Base-by-base conservation (phyloP, 106 monocot species). In the Iris macrosiphon region DNA sequence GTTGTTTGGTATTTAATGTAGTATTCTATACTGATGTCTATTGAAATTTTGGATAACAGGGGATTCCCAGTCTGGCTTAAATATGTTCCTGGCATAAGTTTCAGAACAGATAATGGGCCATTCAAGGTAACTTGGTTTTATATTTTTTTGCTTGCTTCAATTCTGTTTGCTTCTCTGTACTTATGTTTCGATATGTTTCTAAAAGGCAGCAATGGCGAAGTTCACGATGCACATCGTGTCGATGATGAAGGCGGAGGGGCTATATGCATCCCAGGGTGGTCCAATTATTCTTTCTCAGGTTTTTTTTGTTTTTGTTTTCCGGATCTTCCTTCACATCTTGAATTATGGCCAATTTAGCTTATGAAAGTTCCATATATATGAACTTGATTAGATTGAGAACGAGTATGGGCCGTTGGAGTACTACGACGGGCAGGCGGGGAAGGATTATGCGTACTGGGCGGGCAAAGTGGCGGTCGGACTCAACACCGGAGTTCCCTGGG, bases 51-150 rank as follows among this genome's bases (percentile, higher is more conserved):
- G 44, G 40, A 16, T 16, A 44, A 38, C 63, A 89, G 89, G 45
- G 95, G 95, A 40, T 89, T 96, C 65, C 95, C 95, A 55, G 73
- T 96, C 45, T 96, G 95, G 89, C 82, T 96, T 14, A 89, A 88
- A 46, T 85, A 82, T 66, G 72, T 85, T 34, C 70, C 78, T 35
- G 95, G 95, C 2, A 83, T 96, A 51, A 86, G 71, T 11, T 96
- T 96, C 55, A 81, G 95, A 64, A 96, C 95, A 42, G 85, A 96
- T 52, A 96, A 96, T 63, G 82, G 62, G 33, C 95, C 95, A 33
- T 96, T 96, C 70, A 96, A 96, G 89, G 95, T 89, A 40, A 44
- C 10, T 53, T 38, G 18, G n/a, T n/a, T n/a, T 1, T 31, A 21
- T 15, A 39, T 23, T 48, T 51, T 31, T 32, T 23, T 65, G 15